Evolutionary conservation across 2,329 filamentous ascomycete species (phyloP).

Genomic region (Cercospora sp.): DNA sequence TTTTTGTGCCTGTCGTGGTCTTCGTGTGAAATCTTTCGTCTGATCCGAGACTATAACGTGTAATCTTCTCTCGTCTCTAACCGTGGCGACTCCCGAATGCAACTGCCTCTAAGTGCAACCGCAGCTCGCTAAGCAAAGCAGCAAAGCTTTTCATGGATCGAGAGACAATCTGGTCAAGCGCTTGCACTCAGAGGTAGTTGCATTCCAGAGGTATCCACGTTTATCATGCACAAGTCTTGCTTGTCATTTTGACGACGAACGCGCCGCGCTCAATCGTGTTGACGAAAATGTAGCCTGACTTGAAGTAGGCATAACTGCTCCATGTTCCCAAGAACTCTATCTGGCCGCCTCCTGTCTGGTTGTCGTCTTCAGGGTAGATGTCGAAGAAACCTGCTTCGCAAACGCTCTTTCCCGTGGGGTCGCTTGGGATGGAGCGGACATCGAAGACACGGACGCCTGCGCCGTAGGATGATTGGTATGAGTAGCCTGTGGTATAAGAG

Average conservation of each 20-base stretch:
- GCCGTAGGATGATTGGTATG: conserved; percentile 44
- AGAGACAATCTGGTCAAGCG: background rate
- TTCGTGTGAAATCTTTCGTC: background rate
- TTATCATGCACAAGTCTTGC: conserved; percentile 8
- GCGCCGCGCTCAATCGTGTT: conserved; percentile 56
- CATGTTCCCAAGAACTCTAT: conserved; percentile 46
- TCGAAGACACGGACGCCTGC: conserved; percentile 40
- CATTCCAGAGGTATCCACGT: background rate
- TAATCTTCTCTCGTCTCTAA: background rate
- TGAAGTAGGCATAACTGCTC: conserved; percentile 53
- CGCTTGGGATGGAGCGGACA: conserved; percentile 40
- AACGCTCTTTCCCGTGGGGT: conserved; percentile 49
- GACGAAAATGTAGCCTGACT: conserved; percentile 52
- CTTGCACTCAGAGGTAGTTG: background rate
- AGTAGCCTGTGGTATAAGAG: conserved; percentile 15
- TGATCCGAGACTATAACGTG: background rate
- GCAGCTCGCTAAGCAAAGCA: background rate
- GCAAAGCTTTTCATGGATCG: background rate
- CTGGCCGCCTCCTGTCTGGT: conserved; percentile 37
- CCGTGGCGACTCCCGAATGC: background rate
- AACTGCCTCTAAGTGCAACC: background rate
- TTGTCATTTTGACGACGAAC: conserved; percentile 48
- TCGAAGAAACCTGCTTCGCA: conserved; percentile 54
- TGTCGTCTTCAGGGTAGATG: conserved; percentile 54
- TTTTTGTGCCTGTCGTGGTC: background rate